Base-by-base conservation (phyloP, 1,284 basidiomycete species). In the Rhodotorula sp. region DNA sequence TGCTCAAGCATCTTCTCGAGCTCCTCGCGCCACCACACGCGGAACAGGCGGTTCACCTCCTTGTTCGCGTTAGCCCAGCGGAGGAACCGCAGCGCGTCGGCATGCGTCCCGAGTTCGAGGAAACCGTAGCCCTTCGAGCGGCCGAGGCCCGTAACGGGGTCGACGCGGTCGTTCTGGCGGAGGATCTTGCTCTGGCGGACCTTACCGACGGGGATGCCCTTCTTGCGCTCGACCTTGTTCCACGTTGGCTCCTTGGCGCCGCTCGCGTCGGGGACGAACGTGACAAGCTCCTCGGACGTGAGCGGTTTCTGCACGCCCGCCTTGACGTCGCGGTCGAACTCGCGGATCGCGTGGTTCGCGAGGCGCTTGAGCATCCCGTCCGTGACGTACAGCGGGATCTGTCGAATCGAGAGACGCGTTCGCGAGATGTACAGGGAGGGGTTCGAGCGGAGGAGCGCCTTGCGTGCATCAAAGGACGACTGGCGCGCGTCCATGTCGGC, bases 111-210 rank as follows among this genome's bases (percentile, higher is more conserved):
- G 87, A 97, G 88, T 84, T 99, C 96, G 54, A 99, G 80, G 84
- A 99, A 99, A 25, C 96, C 97, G 79, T 97, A 99, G 0, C 96
- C 96, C 80, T 91, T 92, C 76, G 90, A 92, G 67, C 90, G 87
- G 5, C 93, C 93, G 76, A 91, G 88, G 4, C 91, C 92, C 0
- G 91, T 95, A 44, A 94, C 81, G 0, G 91, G 85, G 80, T 99
- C 96, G 64, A 96, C 85, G 32, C 93, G 89, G 75, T 97, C 95
- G 36, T 85, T 84, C 81, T 92, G 89, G 25, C 94, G 88, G 21
- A 97, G 89, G 70, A 99, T 89, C 84, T 99, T 98, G 54, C 89
- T 85, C 83, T 99, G 96, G 32, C 86, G 82, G 34, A 87, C 85
- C n/a, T 82, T 85, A 0, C 89, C 89, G 44, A 83, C 84, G 54